Evolutionary conservation across 2,329 filamentous ascomycete genomes (phyloP).

Genomic region (Colletotrichum filicis): DNA sequence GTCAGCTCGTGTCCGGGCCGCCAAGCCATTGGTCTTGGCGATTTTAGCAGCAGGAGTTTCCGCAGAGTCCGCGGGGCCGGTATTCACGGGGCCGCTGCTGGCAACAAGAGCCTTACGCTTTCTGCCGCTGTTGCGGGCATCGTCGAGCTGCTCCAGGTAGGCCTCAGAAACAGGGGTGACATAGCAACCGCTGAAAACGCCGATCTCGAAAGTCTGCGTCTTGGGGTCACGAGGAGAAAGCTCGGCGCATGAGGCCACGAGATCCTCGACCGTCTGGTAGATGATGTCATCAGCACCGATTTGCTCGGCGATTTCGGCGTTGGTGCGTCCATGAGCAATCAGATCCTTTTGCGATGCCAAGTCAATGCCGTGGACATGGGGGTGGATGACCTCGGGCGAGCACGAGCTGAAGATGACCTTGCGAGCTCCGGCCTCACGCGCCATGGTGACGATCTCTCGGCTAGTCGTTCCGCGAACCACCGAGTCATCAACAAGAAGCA

Average conservation of each 20-base stretch:
- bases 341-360: slow-evolving; percentile 51
- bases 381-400: slow-evolving; percentile 75
- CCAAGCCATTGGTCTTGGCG: slow-evolving; percentile 14
- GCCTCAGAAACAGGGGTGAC: slow-evolving; percentile 80
- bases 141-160: slow-evolving; percentile 86
- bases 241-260: slow-evolving; percentile 83
- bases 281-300: slow-evolving; percentile 66
- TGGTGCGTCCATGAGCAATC: slow-evolving; percentile 53
- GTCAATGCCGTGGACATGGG: slow-evolving; percentile 56
- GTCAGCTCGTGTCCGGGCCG: slow-evolving; percentile 2
- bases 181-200: slow-evolving; percentile 92
- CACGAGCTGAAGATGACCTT: slow-evolving; percentile 84
- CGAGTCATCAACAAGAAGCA: slow-evolving; percentile 89
- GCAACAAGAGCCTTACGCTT: slow-evolving; percentile 51
- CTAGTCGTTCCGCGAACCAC: slow-evolving; percentile 86
- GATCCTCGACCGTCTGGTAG: slow-evolving; percentile 72
- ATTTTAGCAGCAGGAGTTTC: slow-evolving; percentile 4
- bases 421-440: slow-evolving; percentile 82
- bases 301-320: slow-evolving; percentile 53
- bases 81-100: slow-evolving; percentile 18
- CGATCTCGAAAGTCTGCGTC: slow-evolving; percentile 81
- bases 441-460: slow-evolving; percentile 75
- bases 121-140: slow-evolving; percentile 72
- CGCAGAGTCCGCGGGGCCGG: neutral
- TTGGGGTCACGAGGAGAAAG: slow-evolving; percentile 68